Conservation (phyloP, 1,139 yeast genomes). For the Komagataea norvegica region DNA sequence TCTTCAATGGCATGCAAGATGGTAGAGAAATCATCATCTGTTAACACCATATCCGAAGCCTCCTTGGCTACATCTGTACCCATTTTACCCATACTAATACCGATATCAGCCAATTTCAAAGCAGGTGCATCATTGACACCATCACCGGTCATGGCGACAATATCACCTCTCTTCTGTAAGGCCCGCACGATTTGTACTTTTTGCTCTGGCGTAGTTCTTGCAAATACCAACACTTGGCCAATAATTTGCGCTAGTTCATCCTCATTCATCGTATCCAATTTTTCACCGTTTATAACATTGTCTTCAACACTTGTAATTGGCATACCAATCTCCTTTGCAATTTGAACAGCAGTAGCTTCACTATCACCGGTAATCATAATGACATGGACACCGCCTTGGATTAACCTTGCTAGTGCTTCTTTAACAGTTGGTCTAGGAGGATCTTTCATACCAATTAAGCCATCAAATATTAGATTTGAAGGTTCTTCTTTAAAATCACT, state of each 20-base stretch:
- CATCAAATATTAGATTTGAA: slow-evolving; percentile 65
- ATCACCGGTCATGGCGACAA: slow-evolving; percentile 99
- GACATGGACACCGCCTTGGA: slow-evolving; percentile 91
- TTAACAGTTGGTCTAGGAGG: slow-evolving; percentile 90
- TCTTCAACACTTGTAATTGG: slow-evolving; percentile 59
- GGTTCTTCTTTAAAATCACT: slow-evolving; percentile 39
- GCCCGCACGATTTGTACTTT: slow-evolving; percentile 90
- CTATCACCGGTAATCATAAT: slow-evolving; percentile 98
- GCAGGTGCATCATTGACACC: slow-evolving; percentile 99
- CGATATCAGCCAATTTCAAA: slow-evolving; percentile 91
- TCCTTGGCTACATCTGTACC: slow-evolving; percentile 99
- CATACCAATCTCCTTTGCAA: slow-evolving; percentile 90
- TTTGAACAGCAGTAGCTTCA: slow-evolving; percentile 85
- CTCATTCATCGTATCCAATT: slow-evolving; percentile 65
- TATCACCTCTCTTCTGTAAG: slow-evolving; percentile 85
- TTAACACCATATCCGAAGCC: slow-evolving; percentile 95
- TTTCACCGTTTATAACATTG: slow-evolving; percentile 79
- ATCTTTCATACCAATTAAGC: slow-evolving; percentile 90
- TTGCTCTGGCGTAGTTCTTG: slow-evolving; percentile 96
- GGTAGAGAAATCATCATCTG: slow-evolving; percentile 94
- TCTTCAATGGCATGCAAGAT: slow-evolving; percentile 90
- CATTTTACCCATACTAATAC: slow-evolving; percentile 93
- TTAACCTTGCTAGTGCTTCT: slow-evolving; percentile 62
- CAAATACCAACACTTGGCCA: slow-evolving; percentile 83
- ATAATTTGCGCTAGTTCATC: slow-evolving; percentile 69